Base-by-base conservation (phyloP, 805 yeast genomes). In the Candida berthetii region DNA sequence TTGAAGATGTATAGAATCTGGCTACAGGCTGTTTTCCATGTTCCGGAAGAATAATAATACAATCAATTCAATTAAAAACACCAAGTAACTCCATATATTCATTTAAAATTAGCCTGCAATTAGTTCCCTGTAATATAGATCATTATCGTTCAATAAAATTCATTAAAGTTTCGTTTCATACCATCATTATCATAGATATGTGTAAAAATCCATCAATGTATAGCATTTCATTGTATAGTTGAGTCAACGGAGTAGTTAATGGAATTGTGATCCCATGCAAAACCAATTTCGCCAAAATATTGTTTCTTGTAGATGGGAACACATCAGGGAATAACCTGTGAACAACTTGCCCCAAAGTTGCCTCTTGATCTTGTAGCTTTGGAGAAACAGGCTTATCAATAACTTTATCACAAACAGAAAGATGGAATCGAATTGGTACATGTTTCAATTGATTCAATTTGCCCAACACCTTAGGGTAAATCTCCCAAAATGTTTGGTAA, bases 1-100 rank as follows among this genome's bases (percentile, higher is more conserved):
- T 66, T 93, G 48, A 93, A 93, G 64, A 93, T 93, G 99, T 93
- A 87, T 60, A 72, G 99, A 55, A 86, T 89, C 44, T 93, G 99
- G 99, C 66, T 93, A 42, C 99, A 93, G 65, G 98, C 93, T 1
- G 89, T 87, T 20, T 91, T 91, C 60, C 73, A 68, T 29, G 70
- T 63, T 31, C 68, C 69, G 31, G 42, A 43, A 27, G 47, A 43
- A 17, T 11, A n/a, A n/a, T n/a, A n/a, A n/a, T n/a, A n/a, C n/a
- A n/a, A n/a, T n/a, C n/a, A n/a, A n/a, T n/a, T n/a, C n/a, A n/a
- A n/a, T n/a, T n/a, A n/a, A n/a, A n/a, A n/a, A n/a, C n/a, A n/a
- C n/a, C n/a, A n/a, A n/a, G n/a, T n/a, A n/a, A n/a, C n/a, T n/a
- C n/a, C n/a, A n/a, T n/a, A n/a, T n/a, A n/a, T n/a, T n/a, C n/a